A percentile compares a stretch with the other conserved stretches of the same genome.
These are phyloP conservation scores for Verbena officinalis DNA, from an alignment of 257 asterid genomes.

Conservation along the genomic window DNA sequence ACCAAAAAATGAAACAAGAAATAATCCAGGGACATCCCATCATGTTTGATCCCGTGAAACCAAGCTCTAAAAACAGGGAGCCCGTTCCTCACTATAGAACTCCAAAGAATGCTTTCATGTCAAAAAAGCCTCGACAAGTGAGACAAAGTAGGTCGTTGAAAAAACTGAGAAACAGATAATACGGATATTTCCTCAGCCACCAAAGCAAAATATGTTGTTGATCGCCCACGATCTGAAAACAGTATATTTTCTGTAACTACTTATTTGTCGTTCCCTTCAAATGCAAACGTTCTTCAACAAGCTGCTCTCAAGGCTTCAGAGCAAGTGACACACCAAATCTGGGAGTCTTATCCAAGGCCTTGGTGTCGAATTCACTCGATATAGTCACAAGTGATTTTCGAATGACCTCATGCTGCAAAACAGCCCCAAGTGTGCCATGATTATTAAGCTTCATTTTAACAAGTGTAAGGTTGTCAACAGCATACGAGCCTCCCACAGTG, in stretches of 20 bases:
- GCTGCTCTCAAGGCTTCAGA: constrained; percentile 52
- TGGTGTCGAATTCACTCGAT: constrained; percentile 76
- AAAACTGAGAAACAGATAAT: constrained; percentile 12
- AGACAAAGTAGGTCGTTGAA: background rate
- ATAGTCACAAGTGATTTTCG: constrained; percentile 68
- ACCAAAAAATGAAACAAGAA: too few relatives aligned
- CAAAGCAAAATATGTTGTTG: constrained; percentile 21
- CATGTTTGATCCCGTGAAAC: background rate
- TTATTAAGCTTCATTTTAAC: constrained; percentile 78
- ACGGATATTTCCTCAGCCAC: constrained; percentile 21
- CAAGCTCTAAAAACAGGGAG: constrained; percentile 15
- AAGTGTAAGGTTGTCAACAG: constrained; percentile 60
- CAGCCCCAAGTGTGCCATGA: constrained; percentile 68
- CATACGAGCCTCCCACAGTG: constrained; percentile 77
- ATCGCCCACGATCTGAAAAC: constrained; percentile 28
- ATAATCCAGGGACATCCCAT: too few relatives aligned
- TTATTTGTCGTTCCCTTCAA: constrained; percentile 42
- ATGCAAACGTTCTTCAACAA: constrained; percentile 26
- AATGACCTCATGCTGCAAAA: constrained; percentile 70
- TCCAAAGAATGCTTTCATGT: constrained; percentile 34
- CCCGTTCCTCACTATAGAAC: constrained; percentile 27
- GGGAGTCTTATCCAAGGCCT: constrained; percentile 82
- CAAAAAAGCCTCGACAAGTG: constrained; percentile 32
- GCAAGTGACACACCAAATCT: constrained; percentile 70
- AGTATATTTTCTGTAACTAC: constrained; percentile 33